These are phyloP conservation scores for Novymonas esmeraldas DNA, from an alignment of 208 protist species.

Conservation along the genomic window DNA sequence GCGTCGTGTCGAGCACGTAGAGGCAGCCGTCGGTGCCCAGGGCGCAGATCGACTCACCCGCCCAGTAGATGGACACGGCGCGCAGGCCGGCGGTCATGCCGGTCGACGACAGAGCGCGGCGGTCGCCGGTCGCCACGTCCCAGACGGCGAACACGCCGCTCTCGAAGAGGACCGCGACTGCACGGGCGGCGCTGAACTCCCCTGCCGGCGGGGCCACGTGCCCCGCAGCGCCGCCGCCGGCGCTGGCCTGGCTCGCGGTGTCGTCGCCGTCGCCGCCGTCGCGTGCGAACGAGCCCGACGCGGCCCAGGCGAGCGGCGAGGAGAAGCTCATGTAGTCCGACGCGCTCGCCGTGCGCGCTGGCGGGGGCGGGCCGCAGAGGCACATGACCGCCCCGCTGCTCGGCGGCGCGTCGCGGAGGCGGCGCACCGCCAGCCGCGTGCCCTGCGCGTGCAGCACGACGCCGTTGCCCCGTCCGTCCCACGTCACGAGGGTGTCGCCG, in stretches of 20 bases:
- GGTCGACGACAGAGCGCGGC: slow-evolving; percentile 42
- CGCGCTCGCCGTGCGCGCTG: slow-evolving; percentile 2
- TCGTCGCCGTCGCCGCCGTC: slow-evolving; percentile 2
- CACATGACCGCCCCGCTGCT: slow-evolving; percentile 32
- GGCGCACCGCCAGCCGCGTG: slow-evolving; percentile 28
- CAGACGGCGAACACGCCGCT: slow-evolving; percentile 63
- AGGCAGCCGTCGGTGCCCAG: slow-evolving; percentile 57
- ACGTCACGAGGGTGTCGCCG: slow-evolving; percentile 40
- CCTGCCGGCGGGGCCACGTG: not conserved
- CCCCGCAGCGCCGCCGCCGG: not conserved
- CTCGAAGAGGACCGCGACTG: slow-evolving; percentile 41
- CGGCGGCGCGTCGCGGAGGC: slow-evolving; percentile 36
- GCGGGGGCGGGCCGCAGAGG: slow-evolving; percentile 21
- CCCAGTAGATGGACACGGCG: slow-evolving; percentile 43
- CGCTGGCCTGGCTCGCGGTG: not conserved
- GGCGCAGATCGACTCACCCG: slow-evolving; percentile 55
- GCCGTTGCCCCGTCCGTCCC: slow-evolving; percentile 51
- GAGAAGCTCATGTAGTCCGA: slow-evolving; percentile 29
- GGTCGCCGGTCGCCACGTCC: slow-evolving; percentile 53
- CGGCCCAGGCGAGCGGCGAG: slow-evolving; percentile 19
- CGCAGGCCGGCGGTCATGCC: slow-evolving; percentile 22
- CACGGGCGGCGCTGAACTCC: slow-evolving; percentile 4
- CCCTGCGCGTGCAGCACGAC: slow-evolving; percentile 35
- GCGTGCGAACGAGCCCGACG: slow-evolving; percentile 4
- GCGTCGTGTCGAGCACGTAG: slow-evolving; percentile 51